These are phyloP conservation scores for Haematococcus lacustris DNA, from an alignment of 139 green algal species.

Conservation along the genomic window DNA sequence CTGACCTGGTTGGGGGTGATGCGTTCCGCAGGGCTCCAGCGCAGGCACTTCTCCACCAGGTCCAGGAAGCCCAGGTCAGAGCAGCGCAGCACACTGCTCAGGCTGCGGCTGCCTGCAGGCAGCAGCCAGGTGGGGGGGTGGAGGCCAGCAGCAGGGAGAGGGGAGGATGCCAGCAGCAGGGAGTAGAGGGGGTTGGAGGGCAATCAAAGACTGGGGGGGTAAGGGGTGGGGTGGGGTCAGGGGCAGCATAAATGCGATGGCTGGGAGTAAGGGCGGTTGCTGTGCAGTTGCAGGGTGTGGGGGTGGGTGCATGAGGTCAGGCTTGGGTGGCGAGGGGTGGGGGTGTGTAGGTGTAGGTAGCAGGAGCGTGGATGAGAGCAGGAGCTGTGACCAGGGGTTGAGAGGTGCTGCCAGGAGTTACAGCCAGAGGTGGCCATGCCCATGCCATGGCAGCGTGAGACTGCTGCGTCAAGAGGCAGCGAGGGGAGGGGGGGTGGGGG, in stretches of 20 bases:
- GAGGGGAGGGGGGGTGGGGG: no score
- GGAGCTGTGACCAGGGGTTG: no score
- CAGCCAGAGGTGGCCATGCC: no score
- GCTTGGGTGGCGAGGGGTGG: no score
- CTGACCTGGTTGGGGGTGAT: conserved; percentile 66
- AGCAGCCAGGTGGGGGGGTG: not conserved
- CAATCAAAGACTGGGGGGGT: no score
- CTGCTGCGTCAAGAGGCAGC: no score
- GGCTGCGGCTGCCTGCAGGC: not conserved
- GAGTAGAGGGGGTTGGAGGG: not conserved
- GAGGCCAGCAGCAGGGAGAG: not conserved
- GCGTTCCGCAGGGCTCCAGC: conserved; percentile 61
- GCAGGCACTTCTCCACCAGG: conserved; percentile 57
- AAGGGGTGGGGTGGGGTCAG: not conserved
- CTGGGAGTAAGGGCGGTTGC: not conserved
- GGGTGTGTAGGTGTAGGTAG: no score
- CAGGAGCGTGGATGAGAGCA: no score
- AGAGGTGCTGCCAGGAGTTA: no score
- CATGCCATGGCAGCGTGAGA: no score
- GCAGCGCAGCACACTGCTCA: conserved; percentile 32
- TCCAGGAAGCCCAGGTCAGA: conserved; percentile 49
- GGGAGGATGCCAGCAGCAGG: not conserved
- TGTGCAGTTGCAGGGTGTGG: no score
- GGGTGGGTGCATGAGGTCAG: no score
- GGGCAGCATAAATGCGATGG: not conserved